Evolutionary conservation across 768 basidiomycete genomes (phyloP), one percentile per base, ranked within the genome.

Genomic region (Psilocybe azurescens): DNA sequence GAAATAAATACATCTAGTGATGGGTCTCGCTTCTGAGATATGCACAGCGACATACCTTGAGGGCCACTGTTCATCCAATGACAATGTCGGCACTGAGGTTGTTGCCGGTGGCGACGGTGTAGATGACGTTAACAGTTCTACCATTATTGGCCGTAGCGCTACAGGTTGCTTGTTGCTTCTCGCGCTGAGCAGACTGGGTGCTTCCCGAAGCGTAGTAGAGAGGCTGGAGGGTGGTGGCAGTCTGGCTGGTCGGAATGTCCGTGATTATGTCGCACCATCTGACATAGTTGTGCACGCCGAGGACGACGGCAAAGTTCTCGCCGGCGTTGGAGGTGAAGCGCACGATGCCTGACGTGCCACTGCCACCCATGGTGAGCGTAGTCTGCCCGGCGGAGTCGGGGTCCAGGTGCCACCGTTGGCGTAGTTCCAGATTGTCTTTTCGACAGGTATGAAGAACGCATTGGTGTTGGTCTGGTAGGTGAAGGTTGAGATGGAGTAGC

Each of bases 261-360:
- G 77, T 69, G 56, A 78, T 68, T 44, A 75, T 71, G 62, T 80
- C 78, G 67, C 71, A 68, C 80, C 80, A 81, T 5, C 72, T 66
- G 61, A 72, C 73, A 69, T 74, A 72, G 70, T 76, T 76, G 71
- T 81, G 74, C 28, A 80, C 70, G 1, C 81, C 80, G 24, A 80
- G 41, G 13, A 70, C 70, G 62, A 76, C 63, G 29, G 77, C 53
- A 71, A 77, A 73, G 10, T 50, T 59, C 55, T 79, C 77, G 58
- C 69, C 73, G 7, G 53, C 66, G 50, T 70, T 69, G 6, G 67
- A 63, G 32, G 41, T 32, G 67, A 80, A 72, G 58, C 76, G 77
- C 16, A 81, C 54, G 5, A 69, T 68, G 9, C 80, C 77, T 13
- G 77, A 79, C 0, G 77, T 80, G 46, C 78, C 79, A 60, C 79